A percentile compares a stretch with the other conserved stretches of the same genome.
Conservation (phyloP, 2,329 filamentous ascomycete species). For the Diaporthe aspalathi region DNA sequence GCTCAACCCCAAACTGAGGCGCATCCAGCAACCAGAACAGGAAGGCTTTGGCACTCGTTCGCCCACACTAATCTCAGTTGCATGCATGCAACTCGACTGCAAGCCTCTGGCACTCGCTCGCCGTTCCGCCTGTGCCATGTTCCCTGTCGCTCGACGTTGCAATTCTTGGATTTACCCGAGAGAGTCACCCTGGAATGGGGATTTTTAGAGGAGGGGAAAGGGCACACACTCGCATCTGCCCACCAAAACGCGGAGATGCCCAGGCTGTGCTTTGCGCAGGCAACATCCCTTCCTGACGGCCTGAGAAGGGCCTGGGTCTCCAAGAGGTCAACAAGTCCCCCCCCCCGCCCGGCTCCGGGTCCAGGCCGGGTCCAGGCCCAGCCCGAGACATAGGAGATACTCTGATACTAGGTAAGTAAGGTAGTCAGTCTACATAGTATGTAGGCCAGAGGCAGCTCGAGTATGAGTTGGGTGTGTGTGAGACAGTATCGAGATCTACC, state of each 20-base stretch:
- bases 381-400: too few species aligned
- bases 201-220: slow-evolving; percentile 19
- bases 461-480: background rate
- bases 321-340: too few species aligned
- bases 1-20: background rate
- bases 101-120: background rate
- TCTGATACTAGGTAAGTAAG: too few species aligned
- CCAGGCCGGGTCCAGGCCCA: slow-evolving; percentile 6
- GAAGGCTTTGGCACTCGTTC: too few species aligned
- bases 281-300: slow-evolving; percentile 13
- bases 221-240: slow-evolving; percentile 15
- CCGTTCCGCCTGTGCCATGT: background rate
- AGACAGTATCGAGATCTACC: slow-evolving; percentile 1
- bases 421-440: too few species aligned
- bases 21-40: background rate
- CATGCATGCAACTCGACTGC: too few species aligned
- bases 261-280: slow-evolving; percentile 11
- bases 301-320: slow-evolving; percentile 10
- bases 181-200: slow-evolving; percentile 26
- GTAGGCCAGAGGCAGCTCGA: background rate
- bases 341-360: background rate
- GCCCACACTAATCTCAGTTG: too few species aligned
- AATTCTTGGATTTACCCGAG: slow-evolving; percentile 27
- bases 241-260: slow-evolving; percentile 28
- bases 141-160: slow-evolving; percentile 24